These are phyloP conservation scores for Themeda triandra DNA, from an alignment of 176 grass and related monocot species.

Conservation along the genomic window DNA sequence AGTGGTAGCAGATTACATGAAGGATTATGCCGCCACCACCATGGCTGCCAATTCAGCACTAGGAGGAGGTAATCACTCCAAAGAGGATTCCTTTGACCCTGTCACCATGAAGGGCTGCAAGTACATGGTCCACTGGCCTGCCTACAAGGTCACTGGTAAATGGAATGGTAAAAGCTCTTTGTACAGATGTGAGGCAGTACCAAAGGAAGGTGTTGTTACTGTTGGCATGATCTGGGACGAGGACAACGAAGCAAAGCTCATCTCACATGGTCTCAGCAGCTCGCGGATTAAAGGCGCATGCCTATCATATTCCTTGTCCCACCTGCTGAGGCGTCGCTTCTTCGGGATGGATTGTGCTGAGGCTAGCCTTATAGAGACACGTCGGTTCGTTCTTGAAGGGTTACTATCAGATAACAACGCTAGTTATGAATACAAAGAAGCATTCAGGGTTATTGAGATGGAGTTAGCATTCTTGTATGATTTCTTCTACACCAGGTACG, in stretches of 20 bases:
- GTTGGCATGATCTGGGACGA: neutral
- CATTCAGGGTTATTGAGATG: neutral
- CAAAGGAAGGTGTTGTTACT: neutral
- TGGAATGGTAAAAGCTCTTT: too few species aligned
- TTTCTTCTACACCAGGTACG: neutral
- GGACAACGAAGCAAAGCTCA: neutral
- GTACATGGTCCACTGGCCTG: neutral
- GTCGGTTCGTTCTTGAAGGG: neutral
- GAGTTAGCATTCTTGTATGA: conserved; percentile 2
- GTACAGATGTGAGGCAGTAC: too few species aligned
- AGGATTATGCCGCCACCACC: neutral
- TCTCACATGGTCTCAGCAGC: neutral
- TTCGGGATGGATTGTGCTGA: neutral
- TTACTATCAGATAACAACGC: neutral
- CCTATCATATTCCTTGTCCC: neutral
- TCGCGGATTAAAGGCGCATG: neutral
- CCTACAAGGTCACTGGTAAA: too few species aligned
- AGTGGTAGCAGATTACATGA: neutral
- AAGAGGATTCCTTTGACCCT: neutral
- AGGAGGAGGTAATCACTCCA: too few species aligned
- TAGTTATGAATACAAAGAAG: neutral
- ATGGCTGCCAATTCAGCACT: too few species aligned
- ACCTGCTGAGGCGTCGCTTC: neutral
- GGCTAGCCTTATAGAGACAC: neutral
- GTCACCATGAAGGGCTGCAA: neutral